Base-by-base conservation (phyloP, 208 protist species). In the Acanthamoeba royreba region DNA sequence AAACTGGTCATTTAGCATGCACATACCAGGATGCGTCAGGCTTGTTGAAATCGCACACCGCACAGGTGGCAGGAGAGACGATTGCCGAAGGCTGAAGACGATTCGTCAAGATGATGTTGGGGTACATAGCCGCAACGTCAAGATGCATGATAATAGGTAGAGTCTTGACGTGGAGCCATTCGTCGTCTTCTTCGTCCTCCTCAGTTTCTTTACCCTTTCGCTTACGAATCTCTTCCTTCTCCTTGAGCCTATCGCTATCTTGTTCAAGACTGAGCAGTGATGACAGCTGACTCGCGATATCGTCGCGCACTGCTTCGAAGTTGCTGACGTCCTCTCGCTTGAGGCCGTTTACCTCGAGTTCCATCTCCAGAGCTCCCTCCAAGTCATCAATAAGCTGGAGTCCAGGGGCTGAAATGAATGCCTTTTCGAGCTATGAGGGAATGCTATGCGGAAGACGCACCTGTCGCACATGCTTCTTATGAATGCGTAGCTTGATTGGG, bases 51-150 rank as follows among this genome's bases (percentile, higher is more conserved):
- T 98, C 98, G 96, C 99, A 99, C 1, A 96, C 97, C 0, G 99
- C 98, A 97, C 99, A 99, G 8, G 98, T 98, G 43, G 98, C 96
- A n/a, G 99, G 97, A 69, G 97, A 97, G 2, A 99, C 98, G 53
- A 99, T 98, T 0, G 97, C 92, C 17, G 95, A 74, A 17, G 97
- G 97, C 94, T 98, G 96, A 11, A 99, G 98, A 52, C 99, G 97
- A 94, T 99, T 99, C 0, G 99, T 99, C 17, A 99, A 96, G 94
- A 99, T 99, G 96, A 99, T 99, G 96, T 99, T 99, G 0, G 99
- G 99, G 97, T 99, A 99, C 99, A 99, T 99, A 40, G 99, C 99
- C 35, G 97, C 98, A 7, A 99, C 99, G 93, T 99, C 99, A 1
- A 99, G 95, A 96, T 99, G 99, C 95, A 99, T 99, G 69, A 99